phyloP scores from a whole-genome alignment of 352 stramenopile genomes.

The Globisporangium echinulatum region DNA sequence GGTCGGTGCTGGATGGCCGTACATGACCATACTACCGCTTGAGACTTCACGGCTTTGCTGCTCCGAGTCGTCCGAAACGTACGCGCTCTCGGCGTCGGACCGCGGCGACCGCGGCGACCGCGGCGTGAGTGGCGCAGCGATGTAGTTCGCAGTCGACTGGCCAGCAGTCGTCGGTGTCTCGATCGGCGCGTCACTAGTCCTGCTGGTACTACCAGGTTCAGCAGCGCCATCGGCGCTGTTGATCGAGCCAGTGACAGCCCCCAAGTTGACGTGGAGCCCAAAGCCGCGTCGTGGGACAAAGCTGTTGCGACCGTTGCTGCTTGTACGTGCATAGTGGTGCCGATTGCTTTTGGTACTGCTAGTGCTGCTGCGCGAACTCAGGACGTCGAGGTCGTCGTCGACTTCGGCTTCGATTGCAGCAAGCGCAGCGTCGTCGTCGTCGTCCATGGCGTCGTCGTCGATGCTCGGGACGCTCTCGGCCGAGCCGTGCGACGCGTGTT shows the following conservation, averaged over 20 bases:
- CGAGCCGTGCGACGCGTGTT: slow-evolving; percentile 47
- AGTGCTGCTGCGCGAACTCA: slow-evolving; percentile 58
- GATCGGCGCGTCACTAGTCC: background rate
- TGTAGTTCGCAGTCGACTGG: slow-evolving; percentile 32
- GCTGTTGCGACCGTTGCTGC: slow-evolving; percentile 19
- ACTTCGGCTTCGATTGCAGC: slow-evolving; percentile 71
- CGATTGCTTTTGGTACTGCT: too few species aligned
- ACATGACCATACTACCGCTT: slow-evolving; percentile 33
- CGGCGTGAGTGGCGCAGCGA: slow-evolving; percentile 41
- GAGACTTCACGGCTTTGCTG: slow-evolving; percentile 22
- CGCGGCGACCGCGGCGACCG: slow-evolving; percentile 49
- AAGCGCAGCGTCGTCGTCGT: slow-evolving; percentile 63
- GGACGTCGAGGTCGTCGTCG: slow-evolving; percentile 71
- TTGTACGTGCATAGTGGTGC: too few species aligned
- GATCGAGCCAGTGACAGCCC: slow-evolving; percentile 1
- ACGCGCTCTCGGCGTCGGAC: slow-evolving; percentile 53
- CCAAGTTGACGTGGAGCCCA: slow-evolving; percentile 53
- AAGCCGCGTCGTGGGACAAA: slow-evolving; percentile 40
- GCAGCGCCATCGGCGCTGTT: background rate
- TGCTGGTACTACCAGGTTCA: too few species aligned
- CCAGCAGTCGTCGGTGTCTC: slow-evolving; percentile 29
- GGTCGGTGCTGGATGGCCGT: slow-evolving; percentile 29
- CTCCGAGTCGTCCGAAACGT: slow-evolving; percentile 52
- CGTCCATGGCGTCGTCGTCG: slow-evolving; percentile 40
- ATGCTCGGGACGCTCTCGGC: slow-evolving; percentile 50